Evolutionary conservation across 1,284 basidiomycete genomes (phyloP), one percentile per base, ranked within the genome.

Genomic region (Marasmius tenuissimus): DNA sequence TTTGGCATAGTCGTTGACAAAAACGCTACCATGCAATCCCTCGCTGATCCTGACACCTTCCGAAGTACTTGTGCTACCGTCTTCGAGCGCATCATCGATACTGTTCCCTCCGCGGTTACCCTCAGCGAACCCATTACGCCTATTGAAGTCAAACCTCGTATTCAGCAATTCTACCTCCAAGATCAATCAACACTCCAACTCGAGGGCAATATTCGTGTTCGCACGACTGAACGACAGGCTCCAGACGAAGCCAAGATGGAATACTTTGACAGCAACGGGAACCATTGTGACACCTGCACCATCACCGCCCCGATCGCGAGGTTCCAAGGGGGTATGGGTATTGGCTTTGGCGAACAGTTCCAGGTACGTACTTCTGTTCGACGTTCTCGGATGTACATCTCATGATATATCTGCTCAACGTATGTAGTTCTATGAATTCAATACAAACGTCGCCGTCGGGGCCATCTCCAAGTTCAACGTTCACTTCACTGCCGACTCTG

Each of bases 71-170:
- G 66, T 33, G 57, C 51, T 5, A 35, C 60, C 4, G 45, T 66
- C 6, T 45, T 67, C 33, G 58, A 57, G 20, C 59, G 63, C 20
- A 66, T 67, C 63, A 59, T 67, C 40, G 47, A 66, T 49, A 66
- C 65, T 11, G 66, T 67, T 16, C 66, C 66, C 12, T 54, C 39
- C 12, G 53, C 40, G 8, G 63, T 66, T 8, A 60, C 49, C 38
- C 55, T 67, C 12, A 49, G 60, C 14, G 66, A 66, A 8, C 54
- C 61, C 8, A 55, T 67, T 27, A 55, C 42, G 4, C 65, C 65
- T 11, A 60, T 66, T 10, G 58, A 61, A 10, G 55, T 64, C 51
- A 67, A 67, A 47, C 65, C 65, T 10, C 10, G 55, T 18, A 27
- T 11, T 49, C 18, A 20, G 18, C 11, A 49, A 20, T n/a, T 49